Evolutionary conservation across 192 early-diverging fungal species (phyloP).

Genomic region (Lobosporangium transversale): DNA sequence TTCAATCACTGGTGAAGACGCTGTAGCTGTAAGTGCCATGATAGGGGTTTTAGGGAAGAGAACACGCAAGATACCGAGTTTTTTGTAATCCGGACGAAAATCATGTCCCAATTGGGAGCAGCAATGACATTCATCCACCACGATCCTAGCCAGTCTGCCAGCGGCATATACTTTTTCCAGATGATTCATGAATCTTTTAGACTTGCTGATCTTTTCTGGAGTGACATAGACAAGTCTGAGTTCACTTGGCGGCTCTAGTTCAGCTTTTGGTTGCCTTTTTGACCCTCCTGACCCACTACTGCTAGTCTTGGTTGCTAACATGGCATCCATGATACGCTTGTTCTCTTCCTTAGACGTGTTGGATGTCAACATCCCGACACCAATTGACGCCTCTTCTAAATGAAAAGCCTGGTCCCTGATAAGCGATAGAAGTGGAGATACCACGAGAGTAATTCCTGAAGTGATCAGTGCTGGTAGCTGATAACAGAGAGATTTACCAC

Average conservation of each 20-base stretch:
- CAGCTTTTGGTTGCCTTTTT: not conserved
- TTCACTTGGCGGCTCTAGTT: not conserved
- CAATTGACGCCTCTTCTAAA: slow-evolving; percentile 63
- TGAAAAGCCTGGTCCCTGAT: slow-evolving; percentile 93
- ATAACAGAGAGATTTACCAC: slow-evolving; percentile 96
- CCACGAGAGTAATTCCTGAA: slow-evolving; percentile 84
- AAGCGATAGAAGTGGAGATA: slow-evolving; percentile 93
- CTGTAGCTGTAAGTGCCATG: slow-evolving; percentile 95
- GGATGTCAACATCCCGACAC: slow-evolving; percentile 47
- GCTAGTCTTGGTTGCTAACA: slow-evolving; percentile 55
- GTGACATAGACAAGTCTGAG: slow-evolving; percentile 87
- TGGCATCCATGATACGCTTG: slow-evolving; percentile 67
- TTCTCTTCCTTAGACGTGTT: slow-evolving; percentile 53
- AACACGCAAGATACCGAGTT: slow-evolving; percentile 40
- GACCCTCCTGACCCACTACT: no score
- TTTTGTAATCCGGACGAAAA: slow-evolving; percentile 77
- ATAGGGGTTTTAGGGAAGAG: slow-evolving; percentile 81
- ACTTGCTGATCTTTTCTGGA: slow-evolving; percentile 84
- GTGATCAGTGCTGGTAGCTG: slow-evolving; percentile 87
- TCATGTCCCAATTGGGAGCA: slow-evolving; percentile 96
- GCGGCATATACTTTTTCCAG: slow-evolving; percentile 68
- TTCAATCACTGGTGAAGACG: slow-evolving; percentile 51
- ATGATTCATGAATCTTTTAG: slow-evolving; percentile 66
- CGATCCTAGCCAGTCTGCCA: slow-evolving; percentile 80
- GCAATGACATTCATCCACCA: slow-evolving; percentile 98